phyloP scores from a whole-genome alignment of 164 flowering plant species.

The Brasenia schreberi region DNA sequence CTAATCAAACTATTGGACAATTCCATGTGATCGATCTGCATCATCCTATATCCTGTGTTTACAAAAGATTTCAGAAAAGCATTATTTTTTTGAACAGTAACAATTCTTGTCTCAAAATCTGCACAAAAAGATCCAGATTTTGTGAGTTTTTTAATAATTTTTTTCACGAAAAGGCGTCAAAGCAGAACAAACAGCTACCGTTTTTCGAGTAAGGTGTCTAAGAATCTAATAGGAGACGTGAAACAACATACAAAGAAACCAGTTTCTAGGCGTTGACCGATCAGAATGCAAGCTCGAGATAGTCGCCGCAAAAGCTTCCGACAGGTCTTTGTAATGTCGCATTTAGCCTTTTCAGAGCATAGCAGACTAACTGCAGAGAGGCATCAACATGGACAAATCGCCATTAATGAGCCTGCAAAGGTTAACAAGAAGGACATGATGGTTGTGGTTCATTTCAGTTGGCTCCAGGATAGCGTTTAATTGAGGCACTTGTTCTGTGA shows the following conservation, averaged over 20 bases:
- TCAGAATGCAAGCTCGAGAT: not conserved
- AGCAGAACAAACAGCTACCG: not conserved
- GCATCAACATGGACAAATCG: too few relatives aligned
- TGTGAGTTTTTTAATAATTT: too few relatives aligned
- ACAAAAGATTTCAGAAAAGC: too few relatives aligned
- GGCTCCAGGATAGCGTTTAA: not conserved
- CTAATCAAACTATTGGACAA: too few relatives aligned
- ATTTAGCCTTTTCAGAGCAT: not conserved
- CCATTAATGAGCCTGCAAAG: not conserved
- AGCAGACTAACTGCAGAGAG: not conserved
- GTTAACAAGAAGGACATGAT: not conserved
- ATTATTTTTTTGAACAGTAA: too few relatives aligned
- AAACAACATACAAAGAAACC: not conserved
- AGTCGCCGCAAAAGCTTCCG: not conserved
- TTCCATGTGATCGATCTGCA: too few relatives aligned
- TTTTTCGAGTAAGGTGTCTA: not conserved
- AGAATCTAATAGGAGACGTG: not conserved
- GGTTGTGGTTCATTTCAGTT: not conserved
- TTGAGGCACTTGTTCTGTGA: not conserved
- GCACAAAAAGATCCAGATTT: too few relatives aligned
- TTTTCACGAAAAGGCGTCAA: not conserved
- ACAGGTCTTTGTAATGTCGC: not conserved
- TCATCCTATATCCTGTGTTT: too few relatives aligned
- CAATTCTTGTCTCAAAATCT: too few relatives aligned
- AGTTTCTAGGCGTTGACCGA: not conserved